Evolutionary conservation across 2,329 filamentous ascomycete genomes (phyloP).

Genomic region (Aspergillus sp.): DNA sequence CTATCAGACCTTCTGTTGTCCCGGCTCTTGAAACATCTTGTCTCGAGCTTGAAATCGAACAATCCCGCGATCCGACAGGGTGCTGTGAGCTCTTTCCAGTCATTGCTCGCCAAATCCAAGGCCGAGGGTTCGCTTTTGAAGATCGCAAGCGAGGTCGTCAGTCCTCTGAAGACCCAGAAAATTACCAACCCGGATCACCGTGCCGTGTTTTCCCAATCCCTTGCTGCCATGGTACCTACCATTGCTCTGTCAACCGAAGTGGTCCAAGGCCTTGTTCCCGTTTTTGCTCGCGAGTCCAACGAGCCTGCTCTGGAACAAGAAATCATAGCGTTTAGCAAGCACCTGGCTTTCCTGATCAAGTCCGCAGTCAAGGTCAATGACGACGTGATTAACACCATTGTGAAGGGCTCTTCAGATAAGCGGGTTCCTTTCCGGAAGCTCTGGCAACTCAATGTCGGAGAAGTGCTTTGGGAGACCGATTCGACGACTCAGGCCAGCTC

Average conservation of each 20-base stretch:
- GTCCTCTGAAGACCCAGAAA: slow-evolving; percentile 75
- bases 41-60: slow-evolving; percentile 88
- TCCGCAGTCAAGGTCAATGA: slow-evolving; percentile 58
- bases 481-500: slow-evolving; percentile 44
- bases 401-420: slow-evolving; percentile 82
- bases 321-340: slow-evolving; percentile 62
- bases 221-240: slow-evolving; percentile 58
- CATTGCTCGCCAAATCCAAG: slow-evolving; percentile 60
- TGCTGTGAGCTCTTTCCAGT: slow-evolving; percentile 65
- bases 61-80: slow-evolving; percentile 71
- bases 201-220: slow-evolving; percentile 72
- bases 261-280: slow-evolving; percentile 57
- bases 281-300: slow-evolving; percentile 79
- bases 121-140: slow-evolving; percentile 54
- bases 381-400: slow-evolving; percentile 60
- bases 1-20: slow-evolving; percentile 65
- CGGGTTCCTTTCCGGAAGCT: slow-evolving; percentile 67
- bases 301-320: slow-evolving; percentile 74
- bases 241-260: slow-evolving; percentile 59
- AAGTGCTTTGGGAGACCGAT: slow-evolving; percentile 57
- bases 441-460: slow-evolving; percentile 71
- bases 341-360: slow-evolving; percentile 57
- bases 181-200: slow-evolving; percentile 79
- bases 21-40: slow-evolving; percentile 73
- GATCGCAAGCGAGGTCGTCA: slow-evolving; percentile 69